These are phyloP conservation scores for Geotrichum aggregatum DNA, from an alignment of 1,139 yeast species.

Conservation along the genomic window DNA sequence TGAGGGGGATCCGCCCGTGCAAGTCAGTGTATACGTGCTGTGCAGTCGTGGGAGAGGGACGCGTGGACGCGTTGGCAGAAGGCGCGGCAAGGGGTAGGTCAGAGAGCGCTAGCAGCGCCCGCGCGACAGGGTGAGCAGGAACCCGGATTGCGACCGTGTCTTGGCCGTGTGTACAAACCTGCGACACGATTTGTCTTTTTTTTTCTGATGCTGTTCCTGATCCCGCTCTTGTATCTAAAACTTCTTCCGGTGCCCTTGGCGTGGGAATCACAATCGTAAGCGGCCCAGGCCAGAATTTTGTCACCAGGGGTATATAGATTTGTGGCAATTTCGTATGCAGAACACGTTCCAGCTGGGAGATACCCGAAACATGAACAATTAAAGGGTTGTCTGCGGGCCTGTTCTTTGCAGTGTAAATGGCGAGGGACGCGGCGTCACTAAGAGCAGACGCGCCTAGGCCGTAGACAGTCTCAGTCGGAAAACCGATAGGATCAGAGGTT, in stretches of 20 bases:
- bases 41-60: conserved; percentile 91
- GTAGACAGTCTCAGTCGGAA: conserved; percentile 96
- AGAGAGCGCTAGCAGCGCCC: conserved; percentile 82
- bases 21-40: conserved; percentile 78
- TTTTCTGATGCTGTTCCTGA: conserved; percentile 18
- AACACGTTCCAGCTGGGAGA: conserved; percentile 62
- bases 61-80: conserved; percentile 91
- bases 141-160: conserved; percentile 86
- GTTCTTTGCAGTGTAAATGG: conserved; percentile 81
- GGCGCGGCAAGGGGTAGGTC: conserved; percentile 96
- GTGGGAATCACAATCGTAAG: conserved; percentile 79
- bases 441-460: conserved; percentile 90
- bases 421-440: conserved; percentile 63
- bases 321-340: conserved; percentile 58
- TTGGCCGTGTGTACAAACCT: conserved; percentile 78
- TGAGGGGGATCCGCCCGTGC: conserved; percentile 72
- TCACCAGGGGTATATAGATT: conserved; percentile 58
- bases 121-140: conserved; percentile 82
- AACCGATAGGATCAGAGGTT: conserved; percentile 67
- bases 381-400: conserved; percentile 94
- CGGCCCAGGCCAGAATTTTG: conserved; percentile 93
- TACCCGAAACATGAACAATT: conserved; percentile 80
- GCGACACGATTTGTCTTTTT: conserved; percentile 53
- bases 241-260: conserved; percentile 23
- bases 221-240: background rate